These are phyloP conservation scores for Calophaca sinica DNA, from an alignment of 306 rosid species.

Conservation along the genomic window DNA sequence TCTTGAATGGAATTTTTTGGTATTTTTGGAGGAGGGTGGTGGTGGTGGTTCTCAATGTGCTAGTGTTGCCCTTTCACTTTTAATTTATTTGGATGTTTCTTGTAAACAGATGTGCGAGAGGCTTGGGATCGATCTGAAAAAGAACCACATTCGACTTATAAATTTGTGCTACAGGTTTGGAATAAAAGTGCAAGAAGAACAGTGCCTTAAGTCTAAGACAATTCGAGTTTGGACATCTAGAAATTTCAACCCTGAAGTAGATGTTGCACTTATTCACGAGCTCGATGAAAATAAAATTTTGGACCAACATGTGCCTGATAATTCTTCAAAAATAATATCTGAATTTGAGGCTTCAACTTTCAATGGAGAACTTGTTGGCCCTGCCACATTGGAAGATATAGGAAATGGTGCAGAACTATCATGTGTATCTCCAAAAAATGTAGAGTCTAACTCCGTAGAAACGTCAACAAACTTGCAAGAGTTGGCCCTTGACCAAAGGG, in stretches of 20 bases:
- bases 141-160: slow-evolving; percentile 65
- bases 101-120: slow-evolving; percentile 67
- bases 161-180: slow-evolving; percentile 77
- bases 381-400: slow-evolving; percentile 44
- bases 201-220: slow-evolving; percentile 58
- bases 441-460: slow-evolving; percentile 43
- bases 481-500: slow-evolving; percentile 47
- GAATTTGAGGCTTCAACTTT: slow-evolving; percentile 47
- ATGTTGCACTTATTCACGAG: slow-evolving; percentile 48
- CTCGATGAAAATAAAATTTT: slow-evolving; percentile 52
- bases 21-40: slow-evolving; percentile 26
- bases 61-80: slow-evolving; percentile 36
- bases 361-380: slow-evolving; percentile 44
- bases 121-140: slow-evolving; percentile 85
- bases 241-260: slow-evolving; percentile 64
- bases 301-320: slow-evolving; percentile 44
- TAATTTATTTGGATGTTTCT: slow-evolving; percentile 43
- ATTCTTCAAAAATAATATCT: slow-evolving; percentile 45
- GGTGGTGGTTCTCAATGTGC: slow-evolving; percentile 38
- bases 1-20: slow-evolving; percentile 14
- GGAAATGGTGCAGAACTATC: slow-evolving; percentile 51
- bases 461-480: slow-evolving; percentile 43
- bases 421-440: slow-evolving; percentile 48
- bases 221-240: slow-evolving; percentile 80
- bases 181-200: slow-evolving; percentile 77